These are phyloP conservation scores for Candida ortonii DNA, from an alignment of 805 yeast genomes.

Conservation along the genomic window DNA sequence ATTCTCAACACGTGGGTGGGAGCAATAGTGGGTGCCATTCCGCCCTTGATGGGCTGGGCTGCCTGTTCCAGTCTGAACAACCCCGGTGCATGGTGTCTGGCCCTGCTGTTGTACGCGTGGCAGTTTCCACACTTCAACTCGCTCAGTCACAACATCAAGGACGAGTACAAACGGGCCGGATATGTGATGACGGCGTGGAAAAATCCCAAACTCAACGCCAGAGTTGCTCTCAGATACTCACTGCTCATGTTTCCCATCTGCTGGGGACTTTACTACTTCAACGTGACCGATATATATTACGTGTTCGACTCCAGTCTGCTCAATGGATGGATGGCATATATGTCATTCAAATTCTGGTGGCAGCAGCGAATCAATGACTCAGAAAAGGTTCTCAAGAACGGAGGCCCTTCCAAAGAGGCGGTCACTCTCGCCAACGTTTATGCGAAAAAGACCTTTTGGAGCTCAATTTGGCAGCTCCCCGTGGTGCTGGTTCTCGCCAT, in stretches of 20 bases:
- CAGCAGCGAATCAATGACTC: conserved; percentile 69
- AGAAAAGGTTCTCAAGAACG: conserved; percentile 29
- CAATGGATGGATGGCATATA: conserved; percentile 81
- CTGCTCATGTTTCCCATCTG: conserved; percentile 93
- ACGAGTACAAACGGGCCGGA: conserved; percentile 89
- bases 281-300: conserved; percentile 79
- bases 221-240: conserved; percentile 89
- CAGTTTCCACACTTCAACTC: conserved; percentile 98
- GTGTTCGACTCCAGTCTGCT: conserved; percentile 76
- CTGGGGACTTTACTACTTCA: conserved; percentile 72
- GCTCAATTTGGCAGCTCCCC: conserved; percentile 92
- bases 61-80: conserved; percentile 74
- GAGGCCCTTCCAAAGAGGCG: conserved; percentile 53
- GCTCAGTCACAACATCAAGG: conserved; percentile 79
- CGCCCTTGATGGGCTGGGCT: conserved; percentile 99
- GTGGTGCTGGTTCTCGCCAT: conserved; percentile 86
- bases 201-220: conserved; percentile 85
- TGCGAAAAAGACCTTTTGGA: conserved; percentile 89
- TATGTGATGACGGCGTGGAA: conserved; percentile 97
- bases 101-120: conserved; percentile 91
- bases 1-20: conserved; percentile 98
- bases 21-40: conserved; percentile 97
- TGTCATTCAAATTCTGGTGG: conserved; percentile 80
- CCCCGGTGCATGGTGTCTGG: conserved; percentile 95
- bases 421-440: conserved; percentile 56